Base-by-base conservation (phyloP, 73 alveolate genomes). In the Paramecium sexaurelia region DNA sequence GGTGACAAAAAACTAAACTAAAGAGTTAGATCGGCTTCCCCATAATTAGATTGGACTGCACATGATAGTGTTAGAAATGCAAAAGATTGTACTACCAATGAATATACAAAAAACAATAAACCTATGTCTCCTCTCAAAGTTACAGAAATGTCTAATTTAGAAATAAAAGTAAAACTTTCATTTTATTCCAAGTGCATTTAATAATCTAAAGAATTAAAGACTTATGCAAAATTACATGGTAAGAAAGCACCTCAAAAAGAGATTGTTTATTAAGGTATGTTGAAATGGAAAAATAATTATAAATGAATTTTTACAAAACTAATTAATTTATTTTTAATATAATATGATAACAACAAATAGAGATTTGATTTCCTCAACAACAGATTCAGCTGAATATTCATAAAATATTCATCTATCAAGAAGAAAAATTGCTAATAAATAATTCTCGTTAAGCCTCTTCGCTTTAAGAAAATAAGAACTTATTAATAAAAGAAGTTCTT, bases 261-360 rank as follows among this genome's bases (percentile, higher is more conserved):
- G 11, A 43, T 78, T 39, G 40, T 13, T 29, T 78, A 78, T 61
- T 11, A 43, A 40, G 75, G 90, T 19, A n/a, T 78, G 71, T 5
- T 39, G 29, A 78, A 78, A 40, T 78, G 90, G 90, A 78, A 78
- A 43, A 78, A 78, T 43, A 17, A 78, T 41, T 40, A 78, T 43
- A 78, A 41, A 78, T 78, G 86, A 71, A 26, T 32, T 33, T 13
- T 24, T 26, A 10, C 24, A n/a, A n/a, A 51, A 19, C 43, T 29
- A 66, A 29, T 32, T 66, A 66, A 29, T 29, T 66, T 29, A 66
- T 66, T 29, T 20, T 66, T 15, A 13, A 61, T 71, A 71, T 71
- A 32, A 27, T 71, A 51, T 35, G 37, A 71, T 37, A 15, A 33
- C 51, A n/a, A 71, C 56, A 15, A 71, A 71, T 71, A 71, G 86